phyloP scores from a whole-genome alignment of 352 stramenopile genomes.

The Pilasporangium apinafurcum region DNA sequence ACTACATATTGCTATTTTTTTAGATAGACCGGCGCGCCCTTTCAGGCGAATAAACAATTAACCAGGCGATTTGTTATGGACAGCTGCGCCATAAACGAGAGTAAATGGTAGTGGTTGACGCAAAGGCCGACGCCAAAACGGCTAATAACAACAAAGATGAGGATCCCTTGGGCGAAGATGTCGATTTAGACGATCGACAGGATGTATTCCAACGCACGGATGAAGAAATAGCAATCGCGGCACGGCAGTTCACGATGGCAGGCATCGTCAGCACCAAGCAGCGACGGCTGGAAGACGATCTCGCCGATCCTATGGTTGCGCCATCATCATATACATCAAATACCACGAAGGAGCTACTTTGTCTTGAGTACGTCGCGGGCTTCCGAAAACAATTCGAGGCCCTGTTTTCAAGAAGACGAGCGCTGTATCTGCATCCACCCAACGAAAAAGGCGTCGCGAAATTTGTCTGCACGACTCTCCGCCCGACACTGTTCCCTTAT shows the following conservation, averaged over 20 bases:
- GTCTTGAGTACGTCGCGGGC: slow-evolving; percentile 90
- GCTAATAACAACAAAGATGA: slow-evolving; percentile 1
- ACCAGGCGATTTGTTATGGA: neutral
- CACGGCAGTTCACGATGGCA: slow-evolving; percentile 64
- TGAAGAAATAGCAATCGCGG: slow-evolving; percentile 45
- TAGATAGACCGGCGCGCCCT: no score
- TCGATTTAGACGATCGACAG: slow-evolving; percentile 35
- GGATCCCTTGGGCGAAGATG: slow-evolving; percentile 13
- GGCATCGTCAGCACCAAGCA: slow-evolving; percentile 78
- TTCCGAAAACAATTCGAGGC: slow-evolving; percentile 89
- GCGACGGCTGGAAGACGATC: slow-evolving; percentile 64
- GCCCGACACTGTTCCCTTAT: slow-evolving; percentile 89
- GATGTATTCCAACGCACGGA: slow-evolving; percentile 50
- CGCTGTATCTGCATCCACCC: slow-evolving; percentile 83
- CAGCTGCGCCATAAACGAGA: neutral
- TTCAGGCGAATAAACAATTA: neutral
- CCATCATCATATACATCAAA: slow-evolving; percentile 46
- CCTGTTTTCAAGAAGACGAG: slow-evolving; percentile 71
- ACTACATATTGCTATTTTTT: no score
- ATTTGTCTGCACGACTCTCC: slow-evolving; percentile 93
- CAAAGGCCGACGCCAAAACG: slow-evolving; percentile 53
- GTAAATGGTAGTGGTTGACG: slow-evolving; percentile 29
- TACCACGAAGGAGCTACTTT: slow-evolving; percentile 88
- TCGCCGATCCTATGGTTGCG: slow-evolving; percentile 13
- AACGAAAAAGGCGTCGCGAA: slow-evolving; percentile 92